Conservation (phyloP, 1,284 basidiomycete species). For the Abortiporus biennis region DNA sequence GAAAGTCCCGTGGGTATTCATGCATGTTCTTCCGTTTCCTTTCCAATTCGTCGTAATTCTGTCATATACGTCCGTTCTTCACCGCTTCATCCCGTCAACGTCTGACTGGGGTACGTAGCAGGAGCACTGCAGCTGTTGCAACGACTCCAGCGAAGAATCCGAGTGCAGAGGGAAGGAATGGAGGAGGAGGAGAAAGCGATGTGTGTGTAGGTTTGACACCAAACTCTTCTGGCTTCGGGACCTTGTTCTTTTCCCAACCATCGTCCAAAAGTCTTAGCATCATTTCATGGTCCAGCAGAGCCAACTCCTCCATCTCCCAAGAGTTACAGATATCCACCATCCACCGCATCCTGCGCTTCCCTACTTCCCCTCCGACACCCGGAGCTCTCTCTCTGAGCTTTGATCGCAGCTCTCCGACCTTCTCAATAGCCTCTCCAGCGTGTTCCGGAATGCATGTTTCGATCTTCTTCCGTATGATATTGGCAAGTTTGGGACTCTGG, state of each 20-base stretch:
- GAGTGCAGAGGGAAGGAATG: constrained; percentile 20
- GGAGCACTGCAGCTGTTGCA: constrained; percentile 17
- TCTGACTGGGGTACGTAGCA: constrained; percentile 11
- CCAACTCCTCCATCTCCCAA: constrained; percentile 80
- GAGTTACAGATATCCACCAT: constrained; percentile 87
- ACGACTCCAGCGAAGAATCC: constrained; percentile 31
- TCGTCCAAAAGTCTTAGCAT: constrained; percentile 58
- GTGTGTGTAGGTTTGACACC: constrained; percentile 21
- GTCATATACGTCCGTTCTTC: no score
- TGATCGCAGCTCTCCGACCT: constrained; percentile 68
- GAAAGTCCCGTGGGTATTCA: no score
- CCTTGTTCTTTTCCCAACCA: constrained; percentile 59
- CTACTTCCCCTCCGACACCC: constrained; percentile 68
- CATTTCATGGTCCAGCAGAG: constrained; percentile 53
- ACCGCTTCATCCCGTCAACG: no score
- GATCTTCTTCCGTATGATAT: constrained; percentile 72
- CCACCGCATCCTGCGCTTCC: constrained; percentile 87
- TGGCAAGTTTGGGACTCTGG: constrained; percentile 88
- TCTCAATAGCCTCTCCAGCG: constrained; percentile 77
- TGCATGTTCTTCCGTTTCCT: no score
- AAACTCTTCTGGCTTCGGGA: constrained; percentile 44
- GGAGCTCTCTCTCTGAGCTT: constrained; percentile 70
- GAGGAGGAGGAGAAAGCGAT: constrained; percentile 7
- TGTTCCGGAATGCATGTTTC: constrained; percentile 64
- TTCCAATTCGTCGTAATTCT: no score